A percentile compares a stretch with the other conserved stretches of the same genome.
phyloP scores from a whole-genome alignment of 106 monocot genomes.

The Dendrobium chrysotoxum region DNA sequence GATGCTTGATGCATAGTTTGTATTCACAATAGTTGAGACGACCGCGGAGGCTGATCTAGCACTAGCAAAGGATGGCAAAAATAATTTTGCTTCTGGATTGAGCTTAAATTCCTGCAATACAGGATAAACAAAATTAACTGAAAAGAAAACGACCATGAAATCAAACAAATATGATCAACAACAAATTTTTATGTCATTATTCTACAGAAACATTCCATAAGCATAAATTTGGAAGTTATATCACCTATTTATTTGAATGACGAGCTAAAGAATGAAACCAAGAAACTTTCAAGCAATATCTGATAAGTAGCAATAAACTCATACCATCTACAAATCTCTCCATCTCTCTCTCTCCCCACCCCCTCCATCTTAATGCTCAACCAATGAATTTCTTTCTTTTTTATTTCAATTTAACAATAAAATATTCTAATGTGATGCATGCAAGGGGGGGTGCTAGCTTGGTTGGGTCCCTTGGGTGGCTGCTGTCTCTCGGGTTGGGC shows the following conservation, averaged over 20 bases:
- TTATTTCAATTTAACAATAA: not conserved
- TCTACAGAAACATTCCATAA: not conserved
- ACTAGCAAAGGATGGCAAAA: conserved; percentile 34
- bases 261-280: not conserved
- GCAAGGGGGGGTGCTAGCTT: no score
- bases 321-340: not conserved
- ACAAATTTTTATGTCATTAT: not conserved
- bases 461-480: no score
- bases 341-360: not conserved
- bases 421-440: no score
- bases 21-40: conserved; percentile 7
- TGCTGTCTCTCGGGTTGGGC: no score
- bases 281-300: not conserved
- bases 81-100: conserved; percentile 45
- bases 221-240: not conserved
- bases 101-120: conserved; percentile 52
- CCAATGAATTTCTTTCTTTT: not conserved
- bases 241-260: not conserved
- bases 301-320: not conserved
- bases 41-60: conserved; percentile 14
- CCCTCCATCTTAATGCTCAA: not conserved
- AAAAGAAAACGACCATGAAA: not conserved
- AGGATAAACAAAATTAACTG: not conserved
- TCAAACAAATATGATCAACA: not conserved
- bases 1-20: conserved; percentile 9